Evolutionary conservation across 441 rosid species (phyloP).

Genomic region (Croton laevigatus): DNA sequence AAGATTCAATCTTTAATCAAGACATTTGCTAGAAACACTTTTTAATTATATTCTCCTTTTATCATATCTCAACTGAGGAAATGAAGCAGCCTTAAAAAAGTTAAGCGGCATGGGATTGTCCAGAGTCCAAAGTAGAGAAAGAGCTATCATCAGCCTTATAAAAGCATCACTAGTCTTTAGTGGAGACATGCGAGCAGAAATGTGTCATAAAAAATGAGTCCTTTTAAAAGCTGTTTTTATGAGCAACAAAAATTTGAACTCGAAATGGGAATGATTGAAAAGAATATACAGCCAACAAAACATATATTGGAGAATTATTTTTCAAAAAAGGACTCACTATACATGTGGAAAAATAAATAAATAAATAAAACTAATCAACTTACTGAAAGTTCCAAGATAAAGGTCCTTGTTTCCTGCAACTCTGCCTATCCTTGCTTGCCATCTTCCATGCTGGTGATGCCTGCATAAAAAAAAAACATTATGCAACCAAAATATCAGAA

Average conservation of each 20-base stretch:
- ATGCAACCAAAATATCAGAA: background rate
- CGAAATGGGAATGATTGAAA: conserved; percentile 11
- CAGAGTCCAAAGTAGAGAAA: conserved; percentile 25
- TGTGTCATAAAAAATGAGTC: conserved; percentile 21
- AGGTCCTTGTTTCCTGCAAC: conserved; percentile 98
- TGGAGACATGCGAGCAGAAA: conserved; percentile 30
- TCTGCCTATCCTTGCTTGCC: conserved; percentile 97
- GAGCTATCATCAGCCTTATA: conserved; percentile 45
- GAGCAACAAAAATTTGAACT: conserved; percentile 18
- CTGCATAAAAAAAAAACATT: conserved; percentile 29
- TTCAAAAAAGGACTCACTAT: background rate
- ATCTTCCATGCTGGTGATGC: conserved; percentile 98
- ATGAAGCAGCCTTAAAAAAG: conserved; percentile 32
- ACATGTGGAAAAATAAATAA: conserved; percentile 5
- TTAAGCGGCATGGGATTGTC: conserved; percentile 16
- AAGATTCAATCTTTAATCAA: conserved; percentile 1
- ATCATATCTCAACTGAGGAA: conserved; percentile 2
- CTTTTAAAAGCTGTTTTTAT: conserved; percentile 25
- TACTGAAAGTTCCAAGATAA: conserved; percentile 93
- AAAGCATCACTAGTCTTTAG: conserved; percentile 41
- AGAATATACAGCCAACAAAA: background rate
- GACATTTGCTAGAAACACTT: background rate
- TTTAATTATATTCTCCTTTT: conserved; percentile 8
- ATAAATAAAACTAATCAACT: conserved; percentile 35
- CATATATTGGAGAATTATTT: background rate